phyloP scores from a whole-genome alignment of 805 yeast genomes.

The Yarrowia osloensis region DNA sequence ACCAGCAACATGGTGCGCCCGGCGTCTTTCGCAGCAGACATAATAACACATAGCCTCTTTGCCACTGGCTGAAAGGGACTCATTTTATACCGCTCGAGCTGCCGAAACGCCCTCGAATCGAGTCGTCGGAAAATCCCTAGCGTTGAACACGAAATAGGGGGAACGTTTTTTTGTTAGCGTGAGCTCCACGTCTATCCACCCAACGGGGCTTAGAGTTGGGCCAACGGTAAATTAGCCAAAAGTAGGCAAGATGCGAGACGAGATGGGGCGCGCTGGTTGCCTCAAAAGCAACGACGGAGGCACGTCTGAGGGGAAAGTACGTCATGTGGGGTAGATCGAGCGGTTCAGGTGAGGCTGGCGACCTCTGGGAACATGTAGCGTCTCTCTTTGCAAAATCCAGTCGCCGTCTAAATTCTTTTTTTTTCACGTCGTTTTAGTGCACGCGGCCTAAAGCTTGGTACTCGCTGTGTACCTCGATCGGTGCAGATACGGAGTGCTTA shows the following conservation, averaged over 20 bases:
- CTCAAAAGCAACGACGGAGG: not conserved
- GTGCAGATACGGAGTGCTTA: slow-evolving; percentile 9
- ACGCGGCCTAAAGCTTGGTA: slow-evolving; percentile 2
- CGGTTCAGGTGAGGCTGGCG: no score
- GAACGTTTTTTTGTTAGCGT: slow-evolving; percentile 8
- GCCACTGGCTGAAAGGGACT: no score
- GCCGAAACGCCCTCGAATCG: no score
- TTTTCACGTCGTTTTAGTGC: not conserved
- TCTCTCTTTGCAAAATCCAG: no score
- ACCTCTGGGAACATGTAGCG: no score
- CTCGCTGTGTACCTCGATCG: not conserved
- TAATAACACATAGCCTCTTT: not conserved
- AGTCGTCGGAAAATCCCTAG: no score
- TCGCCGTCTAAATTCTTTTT: no score
- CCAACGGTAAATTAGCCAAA: slow-evolving; percentile 7
- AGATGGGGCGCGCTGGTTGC: not conserved
- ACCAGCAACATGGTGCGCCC: not conserved
- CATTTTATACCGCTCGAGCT: no score
- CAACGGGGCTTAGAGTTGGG: not conserved
- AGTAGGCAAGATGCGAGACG: slow-evolving; percentile 12
- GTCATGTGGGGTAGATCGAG: not conserved
- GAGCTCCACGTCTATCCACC: not conserved
- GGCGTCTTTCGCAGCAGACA: not conserved
- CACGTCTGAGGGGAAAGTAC: no score
- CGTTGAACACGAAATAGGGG: no score